phyloP scores from a whole-genome alignment of 2,329 filamentous ascomycete species.

The Rasamsonia emersonii region DNA sequence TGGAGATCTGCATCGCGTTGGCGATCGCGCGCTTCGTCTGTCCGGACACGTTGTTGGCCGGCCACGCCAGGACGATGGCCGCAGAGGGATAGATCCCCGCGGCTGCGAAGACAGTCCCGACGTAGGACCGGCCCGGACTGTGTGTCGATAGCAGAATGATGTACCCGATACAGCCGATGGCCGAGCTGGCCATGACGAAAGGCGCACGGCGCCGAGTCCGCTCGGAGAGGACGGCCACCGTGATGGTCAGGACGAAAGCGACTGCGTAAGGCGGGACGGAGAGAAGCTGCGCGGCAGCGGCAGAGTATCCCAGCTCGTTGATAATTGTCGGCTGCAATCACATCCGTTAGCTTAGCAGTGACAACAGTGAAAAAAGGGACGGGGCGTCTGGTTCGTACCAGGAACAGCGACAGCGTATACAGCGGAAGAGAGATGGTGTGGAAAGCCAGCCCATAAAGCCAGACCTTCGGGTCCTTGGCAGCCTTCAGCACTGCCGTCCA shows the following conservation, averaged over 20 bases:
- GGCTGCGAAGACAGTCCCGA: slow-evolving; percentile 55
- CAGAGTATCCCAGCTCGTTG: slow-evolving; percentile 33
- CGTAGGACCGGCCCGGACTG: slow-evolving; percentile 50
- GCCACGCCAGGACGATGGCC: slow-evolving; percentile 59
- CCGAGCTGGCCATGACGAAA: slow-evolving; percentile 53
- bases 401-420: slow-evolving; percentile 32
- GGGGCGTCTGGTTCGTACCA: slow-evolving; percentile 14
- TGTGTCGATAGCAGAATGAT: slow-evolving; percentile 49
- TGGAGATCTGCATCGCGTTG: slow-evolving; percentile 63
- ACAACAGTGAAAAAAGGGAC: slow-evolving; percentile 2
- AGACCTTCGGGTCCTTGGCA: slow-evolving; percentile 59
- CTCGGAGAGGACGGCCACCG: slow-evolving; percentile 54
- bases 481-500: slow-evolving; percentile 60
- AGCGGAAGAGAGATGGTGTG: slow-evolving; percentile 61
- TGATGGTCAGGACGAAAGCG: slow-evolving; percentile 51
- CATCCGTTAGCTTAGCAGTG: no score
- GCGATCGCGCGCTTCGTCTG: slow-evolving; percentile 62
- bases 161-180: slow-evolving; percentile 55
- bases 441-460: slow-evolving; percentile 63
- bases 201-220: slow-evolving; percentile 48
- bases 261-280: slow-evolving; percentile 58
- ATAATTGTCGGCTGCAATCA: slow-evolving; percentile 37
- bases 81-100: slow-evolving; percentile 15
- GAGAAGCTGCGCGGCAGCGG: slow-evolving; percentile 42
- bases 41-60: slow-evolving; percentile 62